phyloP scores from a whole-genome alignment of 768 basidiomycete species.

The Cyathus striatus region DNA sequence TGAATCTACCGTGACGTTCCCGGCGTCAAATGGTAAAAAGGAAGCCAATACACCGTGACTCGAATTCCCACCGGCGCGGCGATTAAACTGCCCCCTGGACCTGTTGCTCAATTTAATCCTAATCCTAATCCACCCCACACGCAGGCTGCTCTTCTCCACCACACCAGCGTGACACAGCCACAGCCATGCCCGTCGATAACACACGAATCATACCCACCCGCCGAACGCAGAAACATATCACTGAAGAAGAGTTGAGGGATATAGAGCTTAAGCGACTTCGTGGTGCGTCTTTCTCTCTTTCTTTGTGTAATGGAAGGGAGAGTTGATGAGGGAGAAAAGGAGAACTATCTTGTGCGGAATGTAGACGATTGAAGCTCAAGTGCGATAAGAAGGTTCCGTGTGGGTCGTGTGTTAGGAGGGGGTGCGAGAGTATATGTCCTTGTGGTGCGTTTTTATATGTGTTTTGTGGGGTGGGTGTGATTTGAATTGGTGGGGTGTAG shows the following conservation, averaged over 20 bases:
- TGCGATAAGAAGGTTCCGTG: slow-evolving; percentile 52
- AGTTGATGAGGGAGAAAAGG: slow-evolving; percentile 19
- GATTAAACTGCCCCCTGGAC: too few species aligned
- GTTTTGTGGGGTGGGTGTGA: not conserved
- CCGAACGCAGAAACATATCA: slow-evolving; percentile 35
- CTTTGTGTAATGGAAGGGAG: slow-evolving; percentile 2
- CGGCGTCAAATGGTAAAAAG: too few species aligned
- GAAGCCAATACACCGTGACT: too few species aligned
- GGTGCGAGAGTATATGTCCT: slow-evolving; percentile 64
- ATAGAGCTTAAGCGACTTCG: slow-evolving; percentile 46
- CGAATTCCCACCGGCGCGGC: too few species aligned
- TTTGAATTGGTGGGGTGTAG: slow-evolving; percentile 15
- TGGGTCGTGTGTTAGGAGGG: slow-evolving; percentile 46
- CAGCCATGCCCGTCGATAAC: slow-evolving; percentile 37
- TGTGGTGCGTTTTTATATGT: slow-evolving; percentile 29
- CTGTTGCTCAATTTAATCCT: too few species aligned
- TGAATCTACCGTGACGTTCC: too few species aligned
- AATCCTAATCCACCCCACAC: too few species aligned
- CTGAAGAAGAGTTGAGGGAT: slow-evolving; percentile 47
- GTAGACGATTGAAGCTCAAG: slow-evolving; percentile 42
- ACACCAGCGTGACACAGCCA: too few species aligned
- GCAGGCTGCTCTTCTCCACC: too few species aligned
- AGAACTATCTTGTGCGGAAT: slow-evolving; percentile 51
- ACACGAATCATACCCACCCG: slow-evolving; percentile 31
- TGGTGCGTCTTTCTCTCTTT: slow-evolving; percentile 21